Base-by-base conservation (phyloP, 495 filamentous ascomycete genomes). In the Terfezia boudieri region DNA sequence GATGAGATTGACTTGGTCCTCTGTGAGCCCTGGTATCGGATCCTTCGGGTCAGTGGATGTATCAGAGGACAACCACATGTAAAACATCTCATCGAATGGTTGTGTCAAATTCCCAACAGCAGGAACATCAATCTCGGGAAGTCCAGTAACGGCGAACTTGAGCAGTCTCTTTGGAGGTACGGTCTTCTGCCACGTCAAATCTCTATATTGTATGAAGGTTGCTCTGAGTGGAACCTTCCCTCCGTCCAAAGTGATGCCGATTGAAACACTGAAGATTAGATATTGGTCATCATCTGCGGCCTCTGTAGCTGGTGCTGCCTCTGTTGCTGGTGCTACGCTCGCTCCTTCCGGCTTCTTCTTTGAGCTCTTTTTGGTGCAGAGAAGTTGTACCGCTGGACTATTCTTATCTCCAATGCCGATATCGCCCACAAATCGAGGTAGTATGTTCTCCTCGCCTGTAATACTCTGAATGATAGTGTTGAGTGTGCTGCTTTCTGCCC, bases 31-130 rank as follows among this genome's bases (percentile, higher is more conserved):
- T 32, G 26, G 26, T 32, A 48, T 48, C 43, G 41, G 17, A 14
- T 48, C 41, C 17, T 14, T 53, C n/a, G 64, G 62, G 36, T 50
- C 49, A 20, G 52, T 48, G 9, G 55, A 52, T 1, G 65, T 53
- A 35, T 62, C 62, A 12, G 37, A 49, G 5, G 53, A 54, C 22
- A 69, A 60, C 61, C 63, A 72, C 36, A 70, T 11, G 51, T 61
- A 68, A n/a, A 57, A 56, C 51, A 70, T 59, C 55, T 72, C 62
- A 41, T 74, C 67, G 37, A 72, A 68, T 0, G 71, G 71, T 56
- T 71, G 70, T 2, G 60, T 54, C 8, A 71, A 32, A 11, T 59
- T 54, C 5, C 69, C 69, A 17, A 73, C 56, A 9, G 71, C 37
- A 7, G 67, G 67, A 9, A 73, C 52, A 20, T 65, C 52, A 2